phyloP scores from a whole-genome alignment of 1,139 yeast species.

The Protomyces inundatus region DNA sequence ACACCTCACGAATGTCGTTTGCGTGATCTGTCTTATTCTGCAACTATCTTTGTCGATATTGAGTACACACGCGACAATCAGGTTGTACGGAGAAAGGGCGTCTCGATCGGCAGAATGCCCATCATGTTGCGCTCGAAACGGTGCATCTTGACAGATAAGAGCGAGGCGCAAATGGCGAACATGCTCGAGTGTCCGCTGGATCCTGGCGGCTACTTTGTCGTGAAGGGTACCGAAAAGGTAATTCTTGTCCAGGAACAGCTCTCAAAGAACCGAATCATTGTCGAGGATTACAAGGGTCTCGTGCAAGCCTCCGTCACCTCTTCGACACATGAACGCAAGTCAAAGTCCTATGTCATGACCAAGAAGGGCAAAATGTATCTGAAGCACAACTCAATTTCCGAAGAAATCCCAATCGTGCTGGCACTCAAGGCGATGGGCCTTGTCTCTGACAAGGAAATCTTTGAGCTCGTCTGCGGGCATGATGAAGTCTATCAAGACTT shows the following conservation, averaged over 20 bases:
- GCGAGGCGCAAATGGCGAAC: conserved; percentile 77
- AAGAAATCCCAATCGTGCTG: conserved; percentile 90
- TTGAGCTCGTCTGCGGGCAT: conserved; percentile 89
- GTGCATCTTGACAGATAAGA: conserved; percentile 74
- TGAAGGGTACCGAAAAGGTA: conserved; percentile 96
- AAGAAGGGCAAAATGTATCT: conserved; percentile 83
- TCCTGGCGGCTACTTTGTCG: conserved; percentile 98
- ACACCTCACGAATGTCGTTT: conserved; percentile 97
- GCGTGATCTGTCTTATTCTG: conserved; percentile 90
- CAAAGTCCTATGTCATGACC: conserved; percentile 91
- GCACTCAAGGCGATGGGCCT: conserved; percentile 94
- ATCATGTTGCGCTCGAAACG: conserved; percentile 90
- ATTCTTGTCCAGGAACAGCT: conserved; percentile 94
- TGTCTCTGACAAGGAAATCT: conserved; percentile 83
- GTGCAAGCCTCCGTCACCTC: conserved; percentile 98
- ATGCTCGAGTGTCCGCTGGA: conserved; percentile 93
- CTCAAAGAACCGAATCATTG: conserved; percentile 94
- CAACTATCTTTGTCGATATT: conserved; percentile 93
- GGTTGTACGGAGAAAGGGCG: conserved; percentile 79
- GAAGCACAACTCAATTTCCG: conserved; percentile 90
- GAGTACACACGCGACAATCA: conserved; percentile 93
- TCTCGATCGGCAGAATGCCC: conserved; percentile 97
- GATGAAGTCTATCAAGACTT: conserved; percentile 84
- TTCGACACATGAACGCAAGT: conserved; percentile 94
- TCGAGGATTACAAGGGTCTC: conserved; percentile 87